Base-by-base conservation (phyloP, 1,284 basidiomycete genomes). In the Takashimella koratensis region DNA sequence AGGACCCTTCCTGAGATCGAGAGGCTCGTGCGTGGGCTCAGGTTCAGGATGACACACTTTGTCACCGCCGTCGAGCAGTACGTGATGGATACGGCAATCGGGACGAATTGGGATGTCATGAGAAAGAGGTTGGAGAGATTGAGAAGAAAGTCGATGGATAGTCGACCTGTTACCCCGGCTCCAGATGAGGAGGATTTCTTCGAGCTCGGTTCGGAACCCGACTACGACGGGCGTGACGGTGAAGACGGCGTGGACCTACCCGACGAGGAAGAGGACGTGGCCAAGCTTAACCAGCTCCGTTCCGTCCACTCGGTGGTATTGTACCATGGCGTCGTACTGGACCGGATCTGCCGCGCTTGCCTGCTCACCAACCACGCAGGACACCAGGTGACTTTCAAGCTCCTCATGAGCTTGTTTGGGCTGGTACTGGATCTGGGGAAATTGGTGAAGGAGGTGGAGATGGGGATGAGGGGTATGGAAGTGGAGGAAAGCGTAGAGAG, bases 341-440 rank as follows among this genome's bases (percentile, higher is more conserved):
- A 92, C 66, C 81, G 86, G 57, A 84, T 93, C 25, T 79, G 91
- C 23, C 84, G 81, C 49, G 85, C 87, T 11, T 91, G 88, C 66
- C 76, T 92, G n/a, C 74, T 92, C 27, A 78, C 55, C 5, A 58
- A 65, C 23, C 59, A 86, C 36, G 83, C 86, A 0, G 80, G 82
- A 2, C 88, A 92, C 67, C 80, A 84, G 59, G 78, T 80, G 6
- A 64, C 71, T 2, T 83, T 82, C 6, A 83, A 87, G 58, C 74
- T 87, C 21, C 76, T 93, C 30, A 82, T 84, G 47, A 79, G 81
- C 23, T 79, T 83, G 21, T 76, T 91, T 55, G 84, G 87, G 58
- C 68, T 84, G 27, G 79, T 90, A 4, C 77, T 93, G 43, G 84
- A 87, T 53, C 81, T 90, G 54, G 83, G 83, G 39, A 80, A 87